Conservation (phyloP, 352 stramenopile genomes). For the Pythium phragmitis region DNA sequence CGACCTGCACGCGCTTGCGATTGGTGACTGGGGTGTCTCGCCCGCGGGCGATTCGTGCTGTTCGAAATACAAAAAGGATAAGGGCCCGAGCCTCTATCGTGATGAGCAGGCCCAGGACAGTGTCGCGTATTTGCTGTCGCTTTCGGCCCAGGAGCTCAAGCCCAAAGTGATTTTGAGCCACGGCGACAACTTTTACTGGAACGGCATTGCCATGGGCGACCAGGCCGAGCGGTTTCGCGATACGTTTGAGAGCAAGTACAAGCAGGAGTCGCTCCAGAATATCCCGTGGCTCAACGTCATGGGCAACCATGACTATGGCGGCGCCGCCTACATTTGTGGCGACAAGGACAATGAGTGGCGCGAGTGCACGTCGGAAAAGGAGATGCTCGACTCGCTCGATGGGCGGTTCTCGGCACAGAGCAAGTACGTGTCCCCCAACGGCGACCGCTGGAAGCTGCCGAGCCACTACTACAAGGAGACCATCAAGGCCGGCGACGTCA, state of each 20-base stretch:
- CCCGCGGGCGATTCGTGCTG: slow-evolving; percentile 26
- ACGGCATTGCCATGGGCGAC: slow-evolving; percentile 53
- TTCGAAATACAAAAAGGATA: slow-evolving; percentile 28
- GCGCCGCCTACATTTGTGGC: slow-evolving; percentile 66
- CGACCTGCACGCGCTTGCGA: slow-evolving; percentile 22
- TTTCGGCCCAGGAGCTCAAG: slow-evolving; percentile 37
- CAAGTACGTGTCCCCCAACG: slow-evolving; percentile 69
- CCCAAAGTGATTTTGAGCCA: slow-evolving; percentile 69
- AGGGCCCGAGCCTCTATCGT: slow-evolving; percentile 17
- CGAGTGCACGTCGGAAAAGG: slow-evolving; percentile 45
- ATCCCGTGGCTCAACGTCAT: slow-evolving; percentile 77
- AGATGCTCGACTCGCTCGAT: slow-evolving; percentile 47
- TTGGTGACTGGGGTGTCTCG: slow-evolving; percentile 30
- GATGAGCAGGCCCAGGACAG: slow-evolving; percentile 38
- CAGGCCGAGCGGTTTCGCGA: slow-evolving; percentile 59
- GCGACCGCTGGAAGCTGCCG: slow-evolving; percentile 68
- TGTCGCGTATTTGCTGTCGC: slow-evolving; percentile 30
- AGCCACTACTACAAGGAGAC: slow-evolving; percentile 74
- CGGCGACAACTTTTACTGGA: slow-evolving; percentile 87
- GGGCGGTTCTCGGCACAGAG: slow-evolving; percentile 62
- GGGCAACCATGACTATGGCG: slow-evolving; percentile 82
- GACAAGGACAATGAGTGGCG: slow-evolving; percentile 34
- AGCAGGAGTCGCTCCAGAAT: slow-evolving; percentile 41
- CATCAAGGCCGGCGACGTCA: slow-evolving; percentile 44
- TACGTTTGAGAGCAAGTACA: slow-evolving; percentile 73